phyloP scores from a whole-genome alignment of 192 early-diverging fungal species.

The Coemansia sp. region DNA sequence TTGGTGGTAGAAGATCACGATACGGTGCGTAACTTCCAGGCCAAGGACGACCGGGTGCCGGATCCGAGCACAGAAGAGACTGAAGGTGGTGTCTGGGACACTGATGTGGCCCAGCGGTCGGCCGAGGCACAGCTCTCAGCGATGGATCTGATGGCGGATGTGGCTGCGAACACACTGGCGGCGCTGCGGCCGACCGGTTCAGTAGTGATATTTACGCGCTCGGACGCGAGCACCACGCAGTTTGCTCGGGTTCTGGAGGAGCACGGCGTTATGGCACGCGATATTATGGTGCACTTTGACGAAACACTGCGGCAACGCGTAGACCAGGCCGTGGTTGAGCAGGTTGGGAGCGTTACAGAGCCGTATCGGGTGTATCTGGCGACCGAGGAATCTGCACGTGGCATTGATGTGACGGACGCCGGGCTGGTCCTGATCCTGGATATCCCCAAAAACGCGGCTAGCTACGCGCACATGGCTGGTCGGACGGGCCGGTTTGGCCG shows the following conservation, averaged over 20 bases:
- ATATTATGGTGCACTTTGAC: slow-evolving; percentile 25
- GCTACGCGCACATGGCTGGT: slow-evolving; percentile 87
- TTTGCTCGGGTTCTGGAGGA: slow-evolving; percentile 16
- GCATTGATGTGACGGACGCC: slow-evolving; percentile 75
- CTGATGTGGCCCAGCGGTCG: not conserved
- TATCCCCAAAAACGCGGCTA: slow-evolving; percentile 59
- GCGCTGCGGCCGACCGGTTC: slow-evolving; percentile 8
- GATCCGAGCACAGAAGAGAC: not conserved
- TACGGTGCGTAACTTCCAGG: slow-evolving; percentile 28
- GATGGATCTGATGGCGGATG: slow-evolving; percentile 34
- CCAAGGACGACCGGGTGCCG: not conserved
- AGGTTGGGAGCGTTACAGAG: not conserved
- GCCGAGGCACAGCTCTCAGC: slow-evolving; percentile 3
- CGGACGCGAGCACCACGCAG: slow-evolving; percentile 18
- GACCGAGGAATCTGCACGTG: slow-evolving; percentile 72
- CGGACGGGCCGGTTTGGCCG: slow-evolving; percentile 75
- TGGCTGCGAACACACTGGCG: slow-evolving; percentile 24
- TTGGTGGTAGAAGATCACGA: slow-evolving; percentile 31
- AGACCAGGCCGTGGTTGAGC: not conserved
- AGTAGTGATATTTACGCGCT: slow-evolving; percentile 21
- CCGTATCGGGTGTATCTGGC: slow-evolving; percentile 49
- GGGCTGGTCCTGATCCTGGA: slow-evolving; percentile 83
- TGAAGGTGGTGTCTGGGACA: not conserved
- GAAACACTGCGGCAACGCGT: not conserved
- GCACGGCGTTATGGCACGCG: slow-evolving; percentile 18